Conservation (phyloP, 768 basidiomycete species). For the Terana coerulea region DNA sequence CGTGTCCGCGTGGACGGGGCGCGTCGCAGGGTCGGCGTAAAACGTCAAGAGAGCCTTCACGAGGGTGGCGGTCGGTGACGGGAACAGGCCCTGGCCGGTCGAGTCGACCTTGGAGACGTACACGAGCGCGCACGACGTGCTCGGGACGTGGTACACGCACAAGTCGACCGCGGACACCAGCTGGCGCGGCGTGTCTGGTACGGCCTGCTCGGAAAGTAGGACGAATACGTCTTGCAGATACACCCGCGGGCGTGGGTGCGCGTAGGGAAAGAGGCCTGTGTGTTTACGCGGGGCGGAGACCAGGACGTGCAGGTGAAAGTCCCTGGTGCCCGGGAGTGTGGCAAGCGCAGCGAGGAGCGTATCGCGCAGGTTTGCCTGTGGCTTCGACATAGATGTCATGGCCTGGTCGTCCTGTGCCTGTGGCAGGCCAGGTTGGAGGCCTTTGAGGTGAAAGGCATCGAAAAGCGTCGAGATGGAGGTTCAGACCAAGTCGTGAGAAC, state of each 20-base stretch:
- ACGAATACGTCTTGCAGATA: conserved; percentile 77
- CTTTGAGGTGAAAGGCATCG: too few species aligned
- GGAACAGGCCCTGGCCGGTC: conserved; percentile 66
- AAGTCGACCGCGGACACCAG: conserved; percentile 82
- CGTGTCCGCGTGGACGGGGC: conserved; percentile 52
- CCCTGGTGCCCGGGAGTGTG: conserved; percentile 59
- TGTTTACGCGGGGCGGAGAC: conserved; percentile 65
- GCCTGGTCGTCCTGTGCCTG: too few species aligned
- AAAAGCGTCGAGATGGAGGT: background rate
- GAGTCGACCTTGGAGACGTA: conserved; percentile 96
- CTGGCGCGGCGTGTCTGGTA: conserved; percentile 46
- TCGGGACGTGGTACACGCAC: conserved; percentile 66
- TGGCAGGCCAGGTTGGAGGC: background rate
- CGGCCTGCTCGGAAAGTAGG: conserved; percentile 62
- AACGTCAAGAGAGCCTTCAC: conserved; percentile 61
- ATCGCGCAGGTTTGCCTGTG: conserved; percentile 47
- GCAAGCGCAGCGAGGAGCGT: conserved; percentile 53
- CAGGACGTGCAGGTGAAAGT: conserved; percentile 74
- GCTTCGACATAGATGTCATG: background rate
- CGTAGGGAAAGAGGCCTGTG: conserved; percentile 70
- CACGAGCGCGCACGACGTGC: conserved; percentile 65
- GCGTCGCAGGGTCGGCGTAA: conserved; percentile 59
- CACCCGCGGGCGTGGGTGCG: conserved; percentile 57
- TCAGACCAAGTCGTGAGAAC: background rate
- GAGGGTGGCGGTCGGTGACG: conserved; percentile 68